Base-by-base conservation (phyloP, 192 early-diverging fungal species). In the Podila verticillata region DNA sequence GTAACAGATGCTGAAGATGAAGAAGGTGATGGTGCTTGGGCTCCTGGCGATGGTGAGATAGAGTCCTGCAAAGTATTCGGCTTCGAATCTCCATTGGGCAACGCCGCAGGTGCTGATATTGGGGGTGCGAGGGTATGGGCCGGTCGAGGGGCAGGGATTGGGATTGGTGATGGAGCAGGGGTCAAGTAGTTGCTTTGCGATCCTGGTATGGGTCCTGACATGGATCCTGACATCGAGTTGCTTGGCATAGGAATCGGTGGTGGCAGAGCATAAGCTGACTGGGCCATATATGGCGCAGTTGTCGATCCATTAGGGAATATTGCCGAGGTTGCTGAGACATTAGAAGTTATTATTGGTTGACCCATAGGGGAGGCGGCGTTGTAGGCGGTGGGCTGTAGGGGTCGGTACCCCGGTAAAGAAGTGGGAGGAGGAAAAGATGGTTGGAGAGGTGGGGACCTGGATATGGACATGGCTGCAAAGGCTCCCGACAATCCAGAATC, bases 301-400 rank as follows among this genome's bases (percentile, higher is more conserved):
- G n/a, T 15, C 39, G 39, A 44, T 44, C 39, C 39, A 44, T 44
- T 44, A 44, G 12, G 39, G 39, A 44, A 15, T 44, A 44, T 44
- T 17, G 39, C 39, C 58, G 30, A 44, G 5, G 66, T 29, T 51
- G 63, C 22, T 24, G 39, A 61, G 30, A 61, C n/a, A 26, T 13
- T 66, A 10, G 72, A 9, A 44, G 19, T 47, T 29, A 61, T 28
- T 6, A 44, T 28, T 30, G 63, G 29, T 24, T 59, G 48, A 2
- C 57, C 36, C 20, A 48, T 17, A 2, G 70, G 28, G 7, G 51
- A 15, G 4, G 36, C 4, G 36, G 69, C 31, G 19, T 64, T 51
- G 62, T 71, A 71, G 19, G 48, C 22, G 2, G 75, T 79, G 10
- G 75, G 75, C 29, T 71, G 64, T 32, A 79, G 54, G 24, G 75